Evolutionary conservation across 2,329 filamentous ascomycete species (phyloP).

Genomic region (Phaeosphaeriaceae sp.): DNA sequence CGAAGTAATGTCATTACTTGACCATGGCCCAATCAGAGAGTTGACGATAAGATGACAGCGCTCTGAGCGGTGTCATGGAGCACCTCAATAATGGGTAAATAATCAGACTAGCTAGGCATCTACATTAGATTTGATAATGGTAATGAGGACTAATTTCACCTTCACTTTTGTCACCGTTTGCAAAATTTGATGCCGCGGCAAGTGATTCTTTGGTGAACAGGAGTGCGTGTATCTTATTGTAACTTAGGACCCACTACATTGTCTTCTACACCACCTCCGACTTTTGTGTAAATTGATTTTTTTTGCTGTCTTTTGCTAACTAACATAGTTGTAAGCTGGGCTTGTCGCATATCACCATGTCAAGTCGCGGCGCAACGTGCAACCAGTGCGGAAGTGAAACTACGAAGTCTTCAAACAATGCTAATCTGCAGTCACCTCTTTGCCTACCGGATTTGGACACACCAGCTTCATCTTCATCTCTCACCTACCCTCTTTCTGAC

Average conservation of each 20-base stretch:
- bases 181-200: too few species aligned
- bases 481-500: conserved; percentile 3
- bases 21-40: too few species aligned
- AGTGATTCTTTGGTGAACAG: too few species aligned
- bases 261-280: too few species aligned
- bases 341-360: neutral
- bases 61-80: too few species aligned
- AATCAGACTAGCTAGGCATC: conserved; percentile 5
- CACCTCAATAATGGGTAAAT: neutral
- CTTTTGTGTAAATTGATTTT: too few species aligned
- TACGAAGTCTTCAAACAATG: neutral
- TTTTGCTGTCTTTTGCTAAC: too few species aligned
- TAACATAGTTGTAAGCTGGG: too few species aligned
- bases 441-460: conserved; percentile 1
- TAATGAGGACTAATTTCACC: conserved; percentile 6
- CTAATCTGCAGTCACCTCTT: conserved; percentile 4
- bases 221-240: too few species aligned
- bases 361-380: neutral
- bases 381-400: neutral
- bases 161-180: neutral
- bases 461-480: neutral
- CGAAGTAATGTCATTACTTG: conserved; percentile 6
- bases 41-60: too few species aligned
- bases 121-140: conserved; percentile 9
- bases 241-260: too few species aligned